These are phyloP conservation scores for Adansonia gregorii DNA, from an alignment of 441 rosid species.

Conservation along the genomic window DNA sequence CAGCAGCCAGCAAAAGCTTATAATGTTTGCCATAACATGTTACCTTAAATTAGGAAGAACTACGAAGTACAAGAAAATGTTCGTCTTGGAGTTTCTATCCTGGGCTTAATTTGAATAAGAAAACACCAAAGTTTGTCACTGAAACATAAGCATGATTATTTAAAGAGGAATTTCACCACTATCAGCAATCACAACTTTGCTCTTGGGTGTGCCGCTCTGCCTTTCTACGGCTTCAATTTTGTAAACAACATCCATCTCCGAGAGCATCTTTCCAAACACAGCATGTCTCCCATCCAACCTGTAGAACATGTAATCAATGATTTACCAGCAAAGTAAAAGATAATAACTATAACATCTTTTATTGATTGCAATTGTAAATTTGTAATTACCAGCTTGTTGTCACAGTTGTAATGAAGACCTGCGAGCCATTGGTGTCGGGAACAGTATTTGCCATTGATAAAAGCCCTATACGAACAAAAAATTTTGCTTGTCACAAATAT, in stretches of 20 bases:
- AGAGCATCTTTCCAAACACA: slow-evolving; percentile 83
- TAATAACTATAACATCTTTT: neutral
- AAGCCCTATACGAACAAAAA: slow-evolving; percentile 39
- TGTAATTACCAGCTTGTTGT: slow-evolving; percentile 73
- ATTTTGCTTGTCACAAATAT: neutral
- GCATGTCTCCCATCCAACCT: slow-evolving; percentile 96
- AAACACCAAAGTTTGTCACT: neutral
- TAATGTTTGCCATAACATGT: neutral
- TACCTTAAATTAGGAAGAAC: neutral
- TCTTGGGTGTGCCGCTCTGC: slow-evolving; percentile 76
- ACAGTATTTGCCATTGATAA: slow-evolving; percentile 97
- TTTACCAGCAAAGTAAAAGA: neutral
- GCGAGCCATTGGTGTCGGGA: slow-evolving; percentile 85
- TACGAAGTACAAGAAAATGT: neutral
- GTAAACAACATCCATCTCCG: slow-evolving; percentile 93
- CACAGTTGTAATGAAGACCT: slow-evolving; percentile 85
- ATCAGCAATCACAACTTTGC: slow-evolving; percentile 73
- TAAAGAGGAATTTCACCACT: slow-evolving; percentile 83
- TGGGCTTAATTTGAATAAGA: neutral
- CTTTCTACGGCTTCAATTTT: slow-evolving; percentile 86
- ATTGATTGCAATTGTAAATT: neutral
- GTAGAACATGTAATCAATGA: slow-evolving; percentile 16
- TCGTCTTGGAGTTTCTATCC: neutral
- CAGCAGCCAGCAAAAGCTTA: neutral
- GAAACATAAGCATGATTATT: neutral